Percentiles rank a stretch among this genome's conserved stretches.
Conservation (phyloP, 441 rosid genomes). For the Pelargonium fulgidum region DNA sequence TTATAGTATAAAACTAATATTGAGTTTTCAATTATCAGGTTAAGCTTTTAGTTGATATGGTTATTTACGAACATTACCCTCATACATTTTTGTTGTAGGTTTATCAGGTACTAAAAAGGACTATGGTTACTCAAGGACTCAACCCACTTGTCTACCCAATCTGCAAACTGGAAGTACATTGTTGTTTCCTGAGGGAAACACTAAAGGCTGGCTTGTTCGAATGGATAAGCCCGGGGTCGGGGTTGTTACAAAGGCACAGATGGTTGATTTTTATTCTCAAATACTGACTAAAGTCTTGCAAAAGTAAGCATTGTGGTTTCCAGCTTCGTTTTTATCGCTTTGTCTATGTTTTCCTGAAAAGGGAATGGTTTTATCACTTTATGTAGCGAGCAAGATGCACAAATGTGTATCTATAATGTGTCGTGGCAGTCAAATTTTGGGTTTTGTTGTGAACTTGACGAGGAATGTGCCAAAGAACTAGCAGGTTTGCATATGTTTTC, state of each 20-base stretch:
- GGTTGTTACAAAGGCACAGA: conserved; percentile 81
- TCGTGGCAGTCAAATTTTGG: conserved; percentile 74
- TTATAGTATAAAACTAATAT: no score
- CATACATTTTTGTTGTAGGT: conserved; percentile 33
- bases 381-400: conserved; percentile 82
- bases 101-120: conserved; percentile 47
- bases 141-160: conserved; percentile 12
- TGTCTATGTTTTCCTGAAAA: not conserved
- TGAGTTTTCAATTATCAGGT: no score
- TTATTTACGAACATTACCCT: no score
- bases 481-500: conserved; percentile 43
- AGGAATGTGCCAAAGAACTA: conserved; percentile 58
- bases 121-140: conserved; percentile 25
- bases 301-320: conserved; percentile 39
- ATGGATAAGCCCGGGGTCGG: conserved; percentile 65
- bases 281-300: conserved; percentile 66
- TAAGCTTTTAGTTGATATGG: no score
- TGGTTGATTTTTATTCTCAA: conserved; percentile 77
- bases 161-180: conserved; percentile 25
- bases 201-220: conserved; percentile 63
- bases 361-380: conserved; percentile 9
- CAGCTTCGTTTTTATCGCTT: not conserved
- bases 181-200: conserved; percentile 55
- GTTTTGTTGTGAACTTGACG: conserved; percentile 80
- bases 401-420: conserved; percentile 80